These are phyloP conservation scores for Yamadazyma tumulicola DNA, from an alignment of 805 yeast species.

Conservation along the genomic window DNA sequence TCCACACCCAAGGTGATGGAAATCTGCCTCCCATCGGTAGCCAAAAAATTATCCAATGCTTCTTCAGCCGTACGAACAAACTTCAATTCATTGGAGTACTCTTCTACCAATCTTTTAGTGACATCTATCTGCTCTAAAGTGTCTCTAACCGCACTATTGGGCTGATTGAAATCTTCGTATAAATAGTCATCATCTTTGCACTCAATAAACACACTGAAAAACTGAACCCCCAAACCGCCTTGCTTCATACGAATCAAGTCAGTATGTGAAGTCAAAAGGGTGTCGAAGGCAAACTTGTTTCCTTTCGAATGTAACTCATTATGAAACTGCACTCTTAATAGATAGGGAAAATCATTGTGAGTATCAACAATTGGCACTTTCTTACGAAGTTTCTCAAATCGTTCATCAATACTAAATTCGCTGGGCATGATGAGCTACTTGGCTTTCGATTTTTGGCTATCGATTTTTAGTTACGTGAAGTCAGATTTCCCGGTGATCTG, in stretches of 20 bases:
- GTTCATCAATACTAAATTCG: slow-evolving; percentile 2
- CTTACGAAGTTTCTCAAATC: slow-evolving; percentile 2
- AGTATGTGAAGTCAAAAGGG: slow-evolving; percentile 38
- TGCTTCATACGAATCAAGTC: slow-evolving; percentile 38
- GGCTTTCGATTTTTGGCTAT: too few relatives aligned
- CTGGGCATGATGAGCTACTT: too few relatives aligned
- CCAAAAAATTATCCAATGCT: slow-evolving; percentile 39
- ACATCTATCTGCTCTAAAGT: slow-evolving; percentile 55
- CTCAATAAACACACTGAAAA: slow-evolving; percentile 48
- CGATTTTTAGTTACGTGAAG: too few relatives aligned
- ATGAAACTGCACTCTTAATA: slow-evolving; percentile 43
- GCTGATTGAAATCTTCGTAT: slow-evolving; percentile 43
- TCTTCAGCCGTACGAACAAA: slow-evolving; percentile 41
- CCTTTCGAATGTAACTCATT: slow-evolving; percentile 24
- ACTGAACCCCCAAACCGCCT: slow-evolving; percentile 49
- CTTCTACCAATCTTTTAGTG: slow-evolving; percentile 40
- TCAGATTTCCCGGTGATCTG: too few relatives aligned
- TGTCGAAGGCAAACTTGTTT: slow-evolving; percentile 28
- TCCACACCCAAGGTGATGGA: slow-evolving; percentile 48
- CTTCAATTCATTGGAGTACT: slow-evolving; percentile 29
- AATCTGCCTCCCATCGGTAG: slow-evolving; percentile 4
- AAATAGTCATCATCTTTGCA: slow-evolving; percentile 39
- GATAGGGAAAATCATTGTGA: slow-evolving; percentile 52
- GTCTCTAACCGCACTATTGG: slow-evolving; percentile 46
- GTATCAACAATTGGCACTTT: slow-evolving; percentile 42